Conservation (phyloP, 202 grass and related monocot genomes). For the Hordeum pubiflorum region DNA sequence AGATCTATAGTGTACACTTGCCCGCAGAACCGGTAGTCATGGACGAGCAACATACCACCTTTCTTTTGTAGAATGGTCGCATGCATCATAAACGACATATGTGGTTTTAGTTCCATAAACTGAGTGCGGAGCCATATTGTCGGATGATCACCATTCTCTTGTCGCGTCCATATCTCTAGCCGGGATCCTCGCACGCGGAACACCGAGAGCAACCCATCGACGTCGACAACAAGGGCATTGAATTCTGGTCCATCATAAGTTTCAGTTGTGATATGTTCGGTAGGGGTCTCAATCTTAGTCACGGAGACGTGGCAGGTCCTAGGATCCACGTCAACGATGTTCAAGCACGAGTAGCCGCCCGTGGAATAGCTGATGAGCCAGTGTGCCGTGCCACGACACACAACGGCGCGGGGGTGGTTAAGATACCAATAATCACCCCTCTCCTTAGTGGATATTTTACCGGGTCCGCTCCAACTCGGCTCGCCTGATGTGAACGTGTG, state of each 20-base stretch:
- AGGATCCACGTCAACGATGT: not conserved
- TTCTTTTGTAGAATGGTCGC: not conserved
- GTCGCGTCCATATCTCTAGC: not conserved
- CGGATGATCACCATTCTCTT: not conserved
- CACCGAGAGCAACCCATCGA: not conserved
- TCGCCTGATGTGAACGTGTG: not conserved
- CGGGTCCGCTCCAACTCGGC: not conserved
- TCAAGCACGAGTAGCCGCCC: not conserved
- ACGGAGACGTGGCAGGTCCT: not conserved
- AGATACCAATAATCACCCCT: not conserved
- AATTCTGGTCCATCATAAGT: not conserved
- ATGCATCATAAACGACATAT: fast-evolving
- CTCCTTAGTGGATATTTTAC: not conserved
- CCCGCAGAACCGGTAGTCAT: not conserved
- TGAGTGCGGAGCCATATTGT: not conserved
- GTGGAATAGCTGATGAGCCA: not conserved
- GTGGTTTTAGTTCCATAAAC: not conserved
- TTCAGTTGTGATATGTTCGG: fast-evolving
- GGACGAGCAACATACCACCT: not conserved
- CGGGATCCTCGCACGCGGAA: not conserved
- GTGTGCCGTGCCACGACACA: not conserved
- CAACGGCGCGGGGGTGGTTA: not conserved
- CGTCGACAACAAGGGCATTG: not conserved
- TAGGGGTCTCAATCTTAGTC: not conserved
- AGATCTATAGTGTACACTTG: not conserved